Base-by-base conservation (phyloP, 352 stramenopile species). In the Pythium biforme region DNA sequence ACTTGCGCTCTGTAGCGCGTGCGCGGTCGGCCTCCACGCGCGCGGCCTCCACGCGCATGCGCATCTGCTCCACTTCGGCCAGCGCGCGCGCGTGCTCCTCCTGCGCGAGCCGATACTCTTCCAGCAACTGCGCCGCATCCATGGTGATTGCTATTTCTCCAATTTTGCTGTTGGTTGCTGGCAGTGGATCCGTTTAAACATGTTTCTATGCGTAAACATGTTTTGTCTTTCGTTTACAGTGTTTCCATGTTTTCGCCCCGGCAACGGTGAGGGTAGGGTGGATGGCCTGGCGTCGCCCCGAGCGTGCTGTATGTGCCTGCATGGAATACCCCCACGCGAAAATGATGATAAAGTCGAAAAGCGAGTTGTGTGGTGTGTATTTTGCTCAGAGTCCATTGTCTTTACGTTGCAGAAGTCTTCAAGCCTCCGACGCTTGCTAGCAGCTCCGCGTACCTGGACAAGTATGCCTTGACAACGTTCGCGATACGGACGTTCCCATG, bases 381-480 rank as follows among this genome's bases (percentile, higher is more conserved):
- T n/a, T n/a, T n/a, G n/a, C n/a, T n/a, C n/a, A n/a, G n/a, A n/a
- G n/a, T n/a, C n/a, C n/a, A n/a, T n/a, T n/a, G n/a, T n/a, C n/a
- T n/a, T n/a, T n/a, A n/a, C n/a, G n/a, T n/a, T n/a, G n/a, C n/a
- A n/a, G n/a, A n/a, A n/a, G n/a, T n/a, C n/a, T n/a, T n/a, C n/a
- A n/a, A n/a, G 34, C 15, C 34, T 5, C 3, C 34, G 6, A 43
- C 54, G 29, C 52, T 57, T 2, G 60, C 51, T 15, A 88, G 37
- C 15, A 90, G 68, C 59, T 89, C 79, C n/a, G 83, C 55, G 39
- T 68, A 77, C 1, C 73, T 77, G 22, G 48, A 39, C 29, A 73
- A 49, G 62, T 80, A 86, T 34, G 70, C 75, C 11, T 65, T 55
- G 1, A 76, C 74, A 14, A 78, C 74, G 56, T 91, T 88, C 33